Conservation (phyloP, 768 basidiomycete genomes). For the Chalciporus piperatus region DNA sequence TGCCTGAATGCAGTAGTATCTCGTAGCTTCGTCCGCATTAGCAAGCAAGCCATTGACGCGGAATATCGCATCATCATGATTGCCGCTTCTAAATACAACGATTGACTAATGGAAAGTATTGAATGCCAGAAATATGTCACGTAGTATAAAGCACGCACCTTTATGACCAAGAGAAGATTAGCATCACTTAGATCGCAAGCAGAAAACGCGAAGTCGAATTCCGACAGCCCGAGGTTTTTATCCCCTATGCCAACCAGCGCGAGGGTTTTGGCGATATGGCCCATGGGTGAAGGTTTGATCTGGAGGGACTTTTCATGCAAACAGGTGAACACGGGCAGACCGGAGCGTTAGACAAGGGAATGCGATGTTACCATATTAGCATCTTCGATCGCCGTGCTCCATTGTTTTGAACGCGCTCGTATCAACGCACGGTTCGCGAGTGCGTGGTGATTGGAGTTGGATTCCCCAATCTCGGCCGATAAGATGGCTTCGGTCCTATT, state of each 20-base stretch:
- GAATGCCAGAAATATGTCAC: too few relatives aligned
- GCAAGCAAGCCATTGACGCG: conserved; percentile 1
- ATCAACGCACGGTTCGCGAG: conserved; percentile 4
- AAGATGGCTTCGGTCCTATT: background rate
- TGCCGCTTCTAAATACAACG: background rate
- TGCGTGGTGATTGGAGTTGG: background rate
- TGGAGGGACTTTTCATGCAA: background rate
- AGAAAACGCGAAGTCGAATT: conserved; percentile 2
- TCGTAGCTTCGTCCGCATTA: background rate
- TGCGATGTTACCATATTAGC: conserved; percentile 1
- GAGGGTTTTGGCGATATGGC: conserved; percentile 6
- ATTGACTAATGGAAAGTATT: background rate
- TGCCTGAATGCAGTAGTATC: background rate
- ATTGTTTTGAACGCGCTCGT: background rate
- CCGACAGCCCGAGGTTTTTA: background rate
- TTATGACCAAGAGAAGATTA: conserved; percentile 2
- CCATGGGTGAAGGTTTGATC: background rate
- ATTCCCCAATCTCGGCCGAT: background rate
- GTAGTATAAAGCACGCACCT: background rate
- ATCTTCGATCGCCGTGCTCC: background rate
- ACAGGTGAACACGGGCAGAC: background rate
- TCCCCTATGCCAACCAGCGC: background rate
- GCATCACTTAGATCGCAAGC: background rate
- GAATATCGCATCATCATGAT: background rate
- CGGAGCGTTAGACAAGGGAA: background rate